Conservation (phyloP, 352 stramenopile genomes). For the Globisporangium lucens region DNA sequence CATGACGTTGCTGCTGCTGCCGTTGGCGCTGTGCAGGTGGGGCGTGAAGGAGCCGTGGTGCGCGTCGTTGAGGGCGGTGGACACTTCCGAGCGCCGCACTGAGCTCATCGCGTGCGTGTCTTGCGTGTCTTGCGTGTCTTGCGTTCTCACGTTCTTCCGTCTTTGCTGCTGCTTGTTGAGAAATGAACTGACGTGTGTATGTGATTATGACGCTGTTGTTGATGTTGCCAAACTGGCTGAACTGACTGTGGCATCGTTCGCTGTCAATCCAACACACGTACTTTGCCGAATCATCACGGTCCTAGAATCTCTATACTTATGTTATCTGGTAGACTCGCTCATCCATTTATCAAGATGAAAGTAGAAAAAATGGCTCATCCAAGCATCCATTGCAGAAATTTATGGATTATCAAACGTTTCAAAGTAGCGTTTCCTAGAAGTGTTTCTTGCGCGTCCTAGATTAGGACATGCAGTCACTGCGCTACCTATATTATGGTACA, state of each 20-base stretch:
- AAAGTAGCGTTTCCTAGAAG: too few species aligned
- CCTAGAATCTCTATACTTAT: background rate
- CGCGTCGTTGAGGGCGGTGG: slow-evolving; percentile 15
- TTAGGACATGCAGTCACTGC: too few species aligned
- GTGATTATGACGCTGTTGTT: background rate
- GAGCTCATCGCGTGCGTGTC: slow-evolving; percentile 7
- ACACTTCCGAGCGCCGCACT: slow-evolving; percentile 16
- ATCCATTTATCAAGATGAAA: background rate
- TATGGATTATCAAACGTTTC: too few species aligned
- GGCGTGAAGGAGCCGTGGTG: slow-evolving; percentile 11
- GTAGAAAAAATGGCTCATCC: background rate
- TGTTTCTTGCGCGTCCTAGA: too few species aligned
- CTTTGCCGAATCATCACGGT: background rate
- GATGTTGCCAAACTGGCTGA: background rate
- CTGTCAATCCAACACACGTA: background rate
- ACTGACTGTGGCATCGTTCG: background rate
- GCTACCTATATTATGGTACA: too few species aligned
- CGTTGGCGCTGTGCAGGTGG: background rate
- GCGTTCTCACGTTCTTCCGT: background rate
- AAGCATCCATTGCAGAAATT: background rate
- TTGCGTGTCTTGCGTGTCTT: background rate
- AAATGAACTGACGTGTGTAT: slow-evolving; percentile 1
- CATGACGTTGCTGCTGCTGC: background rate
- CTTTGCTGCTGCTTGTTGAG: background rate
- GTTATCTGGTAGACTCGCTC: background rate